Conservation (phyloP, 495 filamentous ascomycete genomes). For the Monascus purpureus region DNA sequence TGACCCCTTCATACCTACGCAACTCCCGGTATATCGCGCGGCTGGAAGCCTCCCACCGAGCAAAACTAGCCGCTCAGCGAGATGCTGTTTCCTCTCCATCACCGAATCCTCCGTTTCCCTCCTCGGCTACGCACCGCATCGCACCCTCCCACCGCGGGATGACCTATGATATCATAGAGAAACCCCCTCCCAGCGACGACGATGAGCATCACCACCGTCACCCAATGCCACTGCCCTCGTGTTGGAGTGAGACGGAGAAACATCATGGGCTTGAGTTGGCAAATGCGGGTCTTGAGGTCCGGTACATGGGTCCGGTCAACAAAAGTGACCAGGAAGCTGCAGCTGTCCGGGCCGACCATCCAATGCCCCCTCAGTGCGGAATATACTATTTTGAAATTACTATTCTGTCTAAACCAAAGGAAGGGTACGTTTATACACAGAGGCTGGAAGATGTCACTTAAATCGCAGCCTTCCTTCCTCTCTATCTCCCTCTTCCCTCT, state of each 20-base stretch:
- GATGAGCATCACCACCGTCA: constrained; percentile 29
- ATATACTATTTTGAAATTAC: constrained; percentile 95
- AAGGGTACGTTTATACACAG: constrained; percentile 59
- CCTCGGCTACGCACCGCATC: constrained; percentile 53
- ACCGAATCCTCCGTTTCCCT: constrained; percentile 40
- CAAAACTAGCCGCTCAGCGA: constrained; percentile 40
- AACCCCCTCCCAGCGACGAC: constrained; percentile 43
- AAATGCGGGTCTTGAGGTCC: constrained; percentile 63
- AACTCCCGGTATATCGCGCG: constrained; percentile 63
- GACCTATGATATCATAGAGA: constrained; percentile 77
- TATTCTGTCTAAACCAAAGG: constrained; percentile 71
- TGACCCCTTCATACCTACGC: constrained; percentile 70
- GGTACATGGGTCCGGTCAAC: constrained; percentile 50
- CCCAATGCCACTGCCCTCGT: constrained; percentile 57
- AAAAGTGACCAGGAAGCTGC: constrained; percentile 70
- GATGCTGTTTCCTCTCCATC: constrained; percentile 28
- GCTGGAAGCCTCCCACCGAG: constrained; percentile 54
- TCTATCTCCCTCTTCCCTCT: too few relatives aligned
- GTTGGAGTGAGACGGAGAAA: constrained; percentile 73
- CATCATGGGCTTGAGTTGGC: constrained; percentile 57
- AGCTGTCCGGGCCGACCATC: constrained; percentile 70
- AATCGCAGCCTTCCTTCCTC: too few relatives aligned
- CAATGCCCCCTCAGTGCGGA: constrained; percentile 83
- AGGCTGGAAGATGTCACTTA: too few relatives aligned
- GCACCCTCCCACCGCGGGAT: constrained; percentile 66